Conservation (phyloP, 1,139 yeast species). For the Candida freyschussii region DNA sequence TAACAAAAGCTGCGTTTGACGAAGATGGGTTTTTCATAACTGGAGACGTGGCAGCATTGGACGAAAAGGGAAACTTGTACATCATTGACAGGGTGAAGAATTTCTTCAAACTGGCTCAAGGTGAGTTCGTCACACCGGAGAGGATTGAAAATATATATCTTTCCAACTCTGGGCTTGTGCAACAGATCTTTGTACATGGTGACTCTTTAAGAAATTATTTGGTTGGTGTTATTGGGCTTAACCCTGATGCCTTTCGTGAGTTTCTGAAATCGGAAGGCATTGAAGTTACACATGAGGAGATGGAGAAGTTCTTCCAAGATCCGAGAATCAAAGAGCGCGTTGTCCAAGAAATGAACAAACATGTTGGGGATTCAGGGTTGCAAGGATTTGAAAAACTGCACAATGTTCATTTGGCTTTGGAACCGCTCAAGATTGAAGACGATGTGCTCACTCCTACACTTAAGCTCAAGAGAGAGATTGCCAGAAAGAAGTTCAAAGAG, state of each 20-base stretch:
- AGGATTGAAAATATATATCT: conserved; percentile 60
- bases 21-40: conserved; percentile 63
- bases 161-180: conserved; percentile 28
- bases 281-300: not conserved
- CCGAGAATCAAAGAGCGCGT: conserved; percentile 22
- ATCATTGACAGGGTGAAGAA: conserved; percentile 69
- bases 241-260: conserved; percentile 28
- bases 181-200: conserved; percentile 63
- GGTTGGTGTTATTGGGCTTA: conserved; percentile 64
- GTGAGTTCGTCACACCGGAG: conserved; percentile 79
- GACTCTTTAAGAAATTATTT: conserved; percentile 54
- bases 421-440: conserved; percentile 61
- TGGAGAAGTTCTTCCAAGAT: conserved; percentile 1
- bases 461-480: conserved; percentile 62
- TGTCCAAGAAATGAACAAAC: conserved; percentile 27
- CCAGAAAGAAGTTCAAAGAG: conserved; percentile 45
- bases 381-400: conserved; percentile 60
- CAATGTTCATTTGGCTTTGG: conserved; percentile 54
- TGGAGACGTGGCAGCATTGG: conserved; percentile 56
- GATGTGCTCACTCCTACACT: conserved; percentile 72
- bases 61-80: conserved; percentile 41
- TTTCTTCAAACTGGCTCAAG: conserved; percentile 77
- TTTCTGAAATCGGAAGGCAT: conserved; percentile 3
- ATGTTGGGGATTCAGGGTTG: conserved; percentile 25
- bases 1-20: conserved; percentile 38